These are phyloP conservation scores for Termitomyces sp. DNA, from an alignment of 768 basidiomycete genomes.

Conservation along the genomic window DNA sequence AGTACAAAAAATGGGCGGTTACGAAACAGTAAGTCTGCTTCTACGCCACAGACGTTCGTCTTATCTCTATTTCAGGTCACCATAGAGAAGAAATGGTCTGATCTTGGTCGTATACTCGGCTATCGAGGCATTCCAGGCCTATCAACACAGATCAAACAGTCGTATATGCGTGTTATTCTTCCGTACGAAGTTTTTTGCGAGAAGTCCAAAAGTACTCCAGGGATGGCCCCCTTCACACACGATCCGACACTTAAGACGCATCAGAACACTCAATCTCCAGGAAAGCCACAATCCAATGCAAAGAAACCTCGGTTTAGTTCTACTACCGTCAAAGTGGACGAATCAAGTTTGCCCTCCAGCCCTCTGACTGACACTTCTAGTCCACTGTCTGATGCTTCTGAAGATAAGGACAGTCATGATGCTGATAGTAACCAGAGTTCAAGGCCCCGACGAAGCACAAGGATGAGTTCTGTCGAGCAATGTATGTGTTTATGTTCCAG, in stretches of 20 bases:
- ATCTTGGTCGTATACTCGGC: constrained; percentile 77
- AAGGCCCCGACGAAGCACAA: constrained; percentile 46
- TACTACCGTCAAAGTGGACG: constrained; percentile 31
- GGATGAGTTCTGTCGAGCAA: constrained; percentile 50
- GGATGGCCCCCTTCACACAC: constrained; percentile 42
- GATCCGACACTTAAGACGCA: constrained; percentile 49
- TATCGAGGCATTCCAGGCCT: constrained; percentile 80
- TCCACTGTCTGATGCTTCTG: constrained; percentile 73
- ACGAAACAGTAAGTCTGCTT: constrained; percentile 60
- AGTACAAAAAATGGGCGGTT: constrained; percentile 85
- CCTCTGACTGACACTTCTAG: constrained; percentile 77
- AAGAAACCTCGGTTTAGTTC: constrained; percentile 31
- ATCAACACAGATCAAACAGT: constrained; percentile 83
- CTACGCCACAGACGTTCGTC: constrained; percentile 7
- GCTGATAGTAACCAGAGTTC: constrained; percentile 36
- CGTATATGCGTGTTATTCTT: constrained; percentile 86
- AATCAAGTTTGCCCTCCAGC: constrained; percentile 62
- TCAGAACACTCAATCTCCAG: constrained; percentile 37
- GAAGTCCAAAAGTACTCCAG: constrained; percentile 63
- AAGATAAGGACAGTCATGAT: constrained; percentile 64
- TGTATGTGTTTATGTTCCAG: constrained; percentile 24
- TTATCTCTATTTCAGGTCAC: constrained; percentile 54
- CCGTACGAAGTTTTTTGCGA: constrained; percentile 94
- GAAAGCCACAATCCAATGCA: constrained; percentile 15
- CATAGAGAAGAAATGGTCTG: constrained; percentile 81